These are phyloP conservation scores for Trichosporon ovoides DNA, from an alignment of 1,284 basidiomycete species.

Conservation along the genomic window DNA sequence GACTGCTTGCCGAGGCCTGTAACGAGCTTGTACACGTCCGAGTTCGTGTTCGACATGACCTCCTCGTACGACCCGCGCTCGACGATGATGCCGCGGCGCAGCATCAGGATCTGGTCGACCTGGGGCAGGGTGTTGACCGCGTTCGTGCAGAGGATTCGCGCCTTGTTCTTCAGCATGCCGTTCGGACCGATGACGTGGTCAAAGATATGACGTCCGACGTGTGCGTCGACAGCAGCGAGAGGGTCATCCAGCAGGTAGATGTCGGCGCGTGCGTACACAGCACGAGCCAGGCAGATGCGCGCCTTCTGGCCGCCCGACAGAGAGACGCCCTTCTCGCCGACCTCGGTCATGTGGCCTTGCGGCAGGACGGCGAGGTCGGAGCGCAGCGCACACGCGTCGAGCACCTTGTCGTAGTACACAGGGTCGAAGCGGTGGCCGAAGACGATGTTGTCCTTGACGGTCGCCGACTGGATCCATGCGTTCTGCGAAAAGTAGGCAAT, in stretches of 20 bases:
- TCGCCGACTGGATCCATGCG: conserved; percentile 81
- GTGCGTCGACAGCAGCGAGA: conserved; percentile 60
- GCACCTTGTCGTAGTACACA: conserved; percentile 43
- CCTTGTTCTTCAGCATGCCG: conserved; percentile 78
- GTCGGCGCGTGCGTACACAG: conserved; percentile 58
- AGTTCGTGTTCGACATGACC: conserved; percentile 60
- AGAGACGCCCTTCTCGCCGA: conserved; percentile 59
- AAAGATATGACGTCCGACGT: conserved; percentile 62
- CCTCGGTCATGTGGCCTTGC: conserved; percentile 67
- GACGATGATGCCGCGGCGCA: conserved; percentile 77
- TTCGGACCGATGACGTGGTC: conserved; percentile 85
- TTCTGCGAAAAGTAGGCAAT: conserved; percentile 87
- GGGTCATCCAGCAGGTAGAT: conserved; percentile 56
- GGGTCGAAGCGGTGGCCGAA: conserved; percentile 86
- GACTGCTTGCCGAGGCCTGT: conserved; percentile 52
- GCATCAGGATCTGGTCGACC: conserved; percentile 71
- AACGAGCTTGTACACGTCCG: conserved; percentile 75
- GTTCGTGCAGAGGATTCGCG: conserved; percentile 79
- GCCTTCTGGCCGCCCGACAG: conserved; percentile 60
- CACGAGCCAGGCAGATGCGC: conserved; percentile 57
- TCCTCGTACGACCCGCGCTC: conserved; percentile 67
- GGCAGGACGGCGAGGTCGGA: conserved; percentile 72
- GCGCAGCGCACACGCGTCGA: conserved; percentile 71
- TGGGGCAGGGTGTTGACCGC: conserved; percentile 76
- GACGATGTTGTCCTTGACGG: conserved; percentile 79